Percentiles rank a stretch among this genome's conserved stretches.
Evolutionary conservation across 2,329 filamentous ascomycete genomes (phyloP).

Genomic region (Epichloe baconii): DNA sequence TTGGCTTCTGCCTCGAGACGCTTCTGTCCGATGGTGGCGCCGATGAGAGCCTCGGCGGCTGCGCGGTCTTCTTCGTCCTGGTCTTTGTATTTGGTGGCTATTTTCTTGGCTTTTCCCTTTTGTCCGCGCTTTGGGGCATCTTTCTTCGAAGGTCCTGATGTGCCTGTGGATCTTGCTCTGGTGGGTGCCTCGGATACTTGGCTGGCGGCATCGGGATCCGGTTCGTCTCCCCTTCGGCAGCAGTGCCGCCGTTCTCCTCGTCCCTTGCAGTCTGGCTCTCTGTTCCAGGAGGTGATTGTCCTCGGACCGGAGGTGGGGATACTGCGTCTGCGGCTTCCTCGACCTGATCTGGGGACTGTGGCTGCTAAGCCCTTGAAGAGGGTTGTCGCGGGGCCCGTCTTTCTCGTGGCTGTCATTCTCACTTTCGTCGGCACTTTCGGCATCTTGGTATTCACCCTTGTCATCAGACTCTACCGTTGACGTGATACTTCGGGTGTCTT

Average conservation of each 20-base stretch:
- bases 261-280: background rate
- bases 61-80: conserved; percentile 90
- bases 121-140: conserved; percentile 53
- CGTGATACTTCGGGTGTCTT: conserved; percentile 4
- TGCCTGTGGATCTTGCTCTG: background rate
- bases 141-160: conserved; percentile 25
- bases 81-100: conserved; percentile 77
- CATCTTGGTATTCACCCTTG: conserved; percentile 12
- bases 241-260: background rate
- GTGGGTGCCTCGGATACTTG: conserved; percentile 10
- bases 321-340: conserved; percentile 14
- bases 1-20: conserved; percentile 55
- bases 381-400: conserved; percentile 22
- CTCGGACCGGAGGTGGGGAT: conserved; percentile 13
- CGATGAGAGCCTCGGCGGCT: conserved; percentile 76
- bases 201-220: conserved; percentile 2
- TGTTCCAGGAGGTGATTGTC: conserved; percentile 4
- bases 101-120: conserved; percentile 72
- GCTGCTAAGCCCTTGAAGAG: conserved; percentile 19
- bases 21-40: conserved; percentile 53
- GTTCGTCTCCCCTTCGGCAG: conserved; percentile 3
- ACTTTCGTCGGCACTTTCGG: conserved; percentile 17
- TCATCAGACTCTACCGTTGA: conserved; percentile 15
- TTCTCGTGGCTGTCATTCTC: conserved; percentile 13
- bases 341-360: conserved; percentile 14